Percentiles rank a stretch among this genome's conserved stretches.
Conservation (phyloP, 2,329 filamentous ascomycete species). For the Whalleya microplaca region DNA sequence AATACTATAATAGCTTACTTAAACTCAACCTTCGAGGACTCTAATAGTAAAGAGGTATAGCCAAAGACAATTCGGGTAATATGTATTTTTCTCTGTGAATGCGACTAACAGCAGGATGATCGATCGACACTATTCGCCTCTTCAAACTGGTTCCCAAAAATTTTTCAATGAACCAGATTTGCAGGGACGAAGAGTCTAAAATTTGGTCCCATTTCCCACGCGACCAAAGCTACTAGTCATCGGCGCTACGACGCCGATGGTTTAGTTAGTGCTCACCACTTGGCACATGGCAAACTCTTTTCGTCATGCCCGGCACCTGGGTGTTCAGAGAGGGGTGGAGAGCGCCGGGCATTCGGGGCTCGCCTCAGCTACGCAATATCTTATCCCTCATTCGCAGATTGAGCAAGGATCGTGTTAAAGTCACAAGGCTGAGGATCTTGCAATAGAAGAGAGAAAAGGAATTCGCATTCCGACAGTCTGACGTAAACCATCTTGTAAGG, state of each 20-base stretch:
- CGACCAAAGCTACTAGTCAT: not conserved
- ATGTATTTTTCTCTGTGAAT: no score
- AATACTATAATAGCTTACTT: not conserved
- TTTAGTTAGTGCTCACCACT: conserved; percentile 5
- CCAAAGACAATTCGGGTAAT: no score
- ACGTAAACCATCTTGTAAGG: not conserved
- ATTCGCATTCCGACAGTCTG: not conserved
- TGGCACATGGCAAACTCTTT: conserved; percentile 11
- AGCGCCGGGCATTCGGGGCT: conserved; percentile 20
- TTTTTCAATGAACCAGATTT: not conserved
- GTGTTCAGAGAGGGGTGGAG: conserved; percentile 12
- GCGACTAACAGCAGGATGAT: no score
- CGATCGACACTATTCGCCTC: no score
- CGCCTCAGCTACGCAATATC: not conserved
- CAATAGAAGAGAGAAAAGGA: not conserved
- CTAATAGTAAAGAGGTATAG: no score
- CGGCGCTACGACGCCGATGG: not conserved
- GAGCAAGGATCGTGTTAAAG: conserved; percentile 4
- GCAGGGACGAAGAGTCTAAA: not conserved
- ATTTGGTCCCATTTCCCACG: not conserved
- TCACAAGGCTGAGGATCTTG: conserved; percentile 15
- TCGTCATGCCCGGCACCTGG: conserved; percentile 18
- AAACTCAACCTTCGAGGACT: no score
- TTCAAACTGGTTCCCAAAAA: not conserved
- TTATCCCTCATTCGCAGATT: not conserved